Conservation (phyloP, 2,329 filamentous ascomycete species). For the Sordariomycetes sp. region DNA sequence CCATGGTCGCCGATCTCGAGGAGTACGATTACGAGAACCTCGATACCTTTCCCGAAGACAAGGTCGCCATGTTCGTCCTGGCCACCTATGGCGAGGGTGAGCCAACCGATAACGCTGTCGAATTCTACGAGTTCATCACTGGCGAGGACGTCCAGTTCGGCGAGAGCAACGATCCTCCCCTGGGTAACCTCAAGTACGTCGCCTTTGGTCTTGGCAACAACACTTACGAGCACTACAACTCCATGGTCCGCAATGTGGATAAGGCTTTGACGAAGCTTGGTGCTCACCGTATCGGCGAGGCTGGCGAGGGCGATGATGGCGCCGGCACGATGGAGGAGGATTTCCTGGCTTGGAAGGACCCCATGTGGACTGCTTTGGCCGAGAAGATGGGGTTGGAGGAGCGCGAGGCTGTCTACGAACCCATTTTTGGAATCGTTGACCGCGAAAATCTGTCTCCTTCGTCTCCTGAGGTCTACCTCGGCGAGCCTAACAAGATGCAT, state of each 20-base stretch:
- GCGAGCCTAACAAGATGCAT: slow-evolving; percentile 94
- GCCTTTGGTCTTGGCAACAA: slow-evolving; percentile 97
- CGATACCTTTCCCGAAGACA: slow-evolving; percentile 79
- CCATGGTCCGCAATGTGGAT: slow-evolving; percentile 90
- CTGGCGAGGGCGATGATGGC: slow-evolving; percentile 94
- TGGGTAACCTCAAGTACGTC: slow-evolving; percentile 83
- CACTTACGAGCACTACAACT: slow-evolving; percentile 99
- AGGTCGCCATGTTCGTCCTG: slow-evolving; percentile 88
- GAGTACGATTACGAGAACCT: slow-evolving; percentile 97
- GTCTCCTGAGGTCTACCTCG: slow-evolving; percentile 78
- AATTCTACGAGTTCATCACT: slow-evolving; percentile 95
- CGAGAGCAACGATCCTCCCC: slow-evolving; percentile 61
- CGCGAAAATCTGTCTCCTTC: slow-evolving; percentile 65
- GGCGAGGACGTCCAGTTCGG: slow-evolving; percentile 76
- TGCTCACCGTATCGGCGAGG: slow-evolving; percentile 72
- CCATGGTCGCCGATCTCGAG: slow-evolving; percentile 96
- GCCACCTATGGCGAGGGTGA: slow-evolving; percentile 98
- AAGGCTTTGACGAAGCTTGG: slow-evolving; percentile 74
- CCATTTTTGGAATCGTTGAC: slow-evolving; percentile 76
- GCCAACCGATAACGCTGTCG: slow-evolving; percentile 96
- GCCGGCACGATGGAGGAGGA: slow-evolving; percentile 99
- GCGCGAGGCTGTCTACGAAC: slow-evolving; percentile 92
- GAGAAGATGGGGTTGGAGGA: slow-evolving; percentile 85
- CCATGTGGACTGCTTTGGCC: slow-evolving; percentile 87
- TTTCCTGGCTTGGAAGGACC: slow-evolving; percentile 97